Conservation (phyloP, 371 early-diverging fungal genomes). For the Mucor velutinosus region DNA sequence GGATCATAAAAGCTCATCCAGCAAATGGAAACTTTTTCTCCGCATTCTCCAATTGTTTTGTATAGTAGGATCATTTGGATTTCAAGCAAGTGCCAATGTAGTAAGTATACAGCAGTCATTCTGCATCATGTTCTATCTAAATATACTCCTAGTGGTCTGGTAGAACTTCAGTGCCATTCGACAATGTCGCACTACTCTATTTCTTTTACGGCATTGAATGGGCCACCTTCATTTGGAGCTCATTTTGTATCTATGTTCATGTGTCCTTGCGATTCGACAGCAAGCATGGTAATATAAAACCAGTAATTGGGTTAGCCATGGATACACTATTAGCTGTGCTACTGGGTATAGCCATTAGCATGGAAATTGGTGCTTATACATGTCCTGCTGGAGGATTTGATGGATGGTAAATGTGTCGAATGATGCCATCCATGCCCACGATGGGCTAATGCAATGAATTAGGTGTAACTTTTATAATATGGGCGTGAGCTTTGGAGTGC, state of each 20-base stretch:
- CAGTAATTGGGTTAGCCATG: slow-evolving; percentile 17
- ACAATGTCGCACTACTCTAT: slow-evolving; percentile 18
- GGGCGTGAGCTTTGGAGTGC: slow-evolving; percentile 23
- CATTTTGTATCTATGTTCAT: slow-evolving; percentile 31
- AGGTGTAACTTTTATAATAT: slow-evolving; percentile 41
- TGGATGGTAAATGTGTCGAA: slow-evolving; percentile 25
- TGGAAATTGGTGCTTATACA: slow-evolving; percentile 25
- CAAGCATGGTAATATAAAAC: slow-evolving; percentile 26
- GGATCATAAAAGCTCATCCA: neutral
- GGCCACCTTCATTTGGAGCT: slow-evolving; percentile 25
- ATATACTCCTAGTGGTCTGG: neutral
- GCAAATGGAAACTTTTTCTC: neutral
- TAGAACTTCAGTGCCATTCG: slow-evolving; percentile 7
- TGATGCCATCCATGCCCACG: neutral
- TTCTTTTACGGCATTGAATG: slow-evolving; percentile 25
- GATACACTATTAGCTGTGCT: slow-evolving; percentile 27
- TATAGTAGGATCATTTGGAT: slow-evolving; percentile 37
- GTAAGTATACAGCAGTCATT: slow-evolving; percentile 11
- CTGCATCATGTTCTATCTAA: no score
- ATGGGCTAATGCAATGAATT: neutral
- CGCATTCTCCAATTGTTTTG: neutral
- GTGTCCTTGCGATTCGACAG: slow-evolving; percentile 26
- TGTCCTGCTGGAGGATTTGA: slow-evolving; percentile 30
- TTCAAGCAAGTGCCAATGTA: slow-evolving; percentile 35
- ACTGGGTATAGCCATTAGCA: slow-evolving; percentile 27